Evolutionary conservation across 1,284 basidiomycete genomes (phyloP).

Genomic region (Ceratobasidium sp.): DNA sequence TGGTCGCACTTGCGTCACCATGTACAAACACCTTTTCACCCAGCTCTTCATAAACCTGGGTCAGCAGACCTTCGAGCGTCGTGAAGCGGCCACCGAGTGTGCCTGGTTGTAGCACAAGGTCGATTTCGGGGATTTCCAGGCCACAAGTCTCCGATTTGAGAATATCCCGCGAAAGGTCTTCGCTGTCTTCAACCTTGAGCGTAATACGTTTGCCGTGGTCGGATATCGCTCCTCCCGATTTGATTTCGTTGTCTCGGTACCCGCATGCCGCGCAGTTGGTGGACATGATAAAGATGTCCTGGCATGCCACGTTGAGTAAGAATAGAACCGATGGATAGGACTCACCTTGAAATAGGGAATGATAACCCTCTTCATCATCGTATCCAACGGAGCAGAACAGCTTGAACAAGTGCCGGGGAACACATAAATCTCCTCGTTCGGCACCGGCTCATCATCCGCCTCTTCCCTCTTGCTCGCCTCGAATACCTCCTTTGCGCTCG

Average conservation of each 20-base stretch:
- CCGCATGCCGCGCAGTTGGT: slow-evolving; percentile 96
- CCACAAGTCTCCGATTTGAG: slow-evolving; percentile 95
- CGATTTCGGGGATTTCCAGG: slow-evolving; percentile 92
- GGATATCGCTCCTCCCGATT: slow-evolving; percentile 90
- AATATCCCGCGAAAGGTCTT: slow-evolving; percentile 93
- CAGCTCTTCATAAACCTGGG: slow-evolving; percentile 95
- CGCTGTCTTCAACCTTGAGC: slow-evolving; percentile 89
- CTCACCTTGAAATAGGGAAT: slow-evolving; percentile 97
- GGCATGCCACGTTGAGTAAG: slow-evolving; percentile 12
- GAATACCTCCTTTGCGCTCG: slow-evolving; percentile 39
- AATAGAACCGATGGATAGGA: neutral
- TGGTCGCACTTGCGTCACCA: slow-evolving; percentile 47
- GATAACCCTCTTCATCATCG: slow-evolving; percentile 94
- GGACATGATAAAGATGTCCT: slow-evolving; percentile 99
- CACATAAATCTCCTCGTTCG: slow-evolving; percentile 84
- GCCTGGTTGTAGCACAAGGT: slow-evolving; percentile 88
- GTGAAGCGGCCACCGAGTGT: slow-evolving; percentile 99
- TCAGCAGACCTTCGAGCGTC: slow-evolving; percentile 92
- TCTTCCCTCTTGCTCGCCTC: slow-evolving; percentile 52
- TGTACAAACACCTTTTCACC: slow-evolving; percentile 83
- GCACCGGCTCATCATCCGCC: slow-evolving; percentile 44
- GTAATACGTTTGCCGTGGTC: slow-evolving; percentile 85
- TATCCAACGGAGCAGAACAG: slow-evolving; percentile 84
- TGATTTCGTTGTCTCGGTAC: slow-evolving; percentile 98
- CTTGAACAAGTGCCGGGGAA: slow-evolving; percentile 91